Percentiles rank a stretch among this genome's conserved stretches.
Evolutionary conservation across 2,329 filamentous ascomycete species (phyloP).

Genomic region (Elsinoe perseae): DNA sequence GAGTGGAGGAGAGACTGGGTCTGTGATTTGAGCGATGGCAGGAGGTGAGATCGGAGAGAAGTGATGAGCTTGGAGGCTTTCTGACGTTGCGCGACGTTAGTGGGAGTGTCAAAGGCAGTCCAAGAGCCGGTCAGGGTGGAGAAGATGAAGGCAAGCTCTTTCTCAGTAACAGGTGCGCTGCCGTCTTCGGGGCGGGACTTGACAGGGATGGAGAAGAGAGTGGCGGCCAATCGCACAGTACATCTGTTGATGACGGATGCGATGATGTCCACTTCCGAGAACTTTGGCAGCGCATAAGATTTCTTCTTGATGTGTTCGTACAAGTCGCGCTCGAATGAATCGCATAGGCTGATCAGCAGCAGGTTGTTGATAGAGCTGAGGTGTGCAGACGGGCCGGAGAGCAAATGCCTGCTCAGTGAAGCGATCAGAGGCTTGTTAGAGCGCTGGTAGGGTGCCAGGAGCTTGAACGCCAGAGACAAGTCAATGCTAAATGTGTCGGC

Average conservation of each 20-base stretch:
- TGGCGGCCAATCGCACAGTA: constrained; percentile 48
- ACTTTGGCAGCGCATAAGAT: constrained; percentile 40
- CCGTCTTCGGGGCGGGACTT: constrained; percentile 45
- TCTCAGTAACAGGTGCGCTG: constrained; percentile 47
- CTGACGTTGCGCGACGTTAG: constrained; percentile 45
- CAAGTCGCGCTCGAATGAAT: constrained; percentile 35
- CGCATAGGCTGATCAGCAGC: constrained; percentile 16
- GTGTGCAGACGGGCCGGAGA: not conserved
- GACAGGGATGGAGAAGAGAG: constrained; percentile 48
- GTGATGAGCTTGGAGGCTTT: constrained; percentile 42
- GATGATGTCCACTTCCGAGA: constrained; percentile 42
- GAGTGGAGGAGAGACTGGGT: not conserved
- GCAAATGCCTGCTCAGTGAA: constrained; percentile 23
- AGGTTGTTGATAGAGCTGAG: not conserved
- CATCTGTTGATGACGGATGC: constrained; percentile 46
- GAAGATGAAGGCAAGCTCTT: constrained; percentile 48
- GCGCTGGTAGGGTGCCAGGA: constrained; percentile 37
- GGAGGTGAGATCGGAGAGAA: constrained; percentile 42
- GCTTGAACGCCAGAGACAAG: constrained; percentile 41
- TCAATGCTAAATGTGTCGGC: constrained; percentile 40
- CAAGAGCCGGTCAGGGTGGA: constrained; percentile 48
- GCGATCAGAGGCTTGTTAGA: constrained; percentile 44
- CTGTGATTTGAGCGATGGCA: constrained; percentile 36
- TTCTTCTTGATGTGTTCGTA: constrained; percentile 41
- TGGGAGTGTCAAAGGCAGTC: constrained; percentile 47